Evolutionary conservation across 192 early-diverging fungal genomes (phyloP).

Genomic region (Coemansia sp.): DNA sequence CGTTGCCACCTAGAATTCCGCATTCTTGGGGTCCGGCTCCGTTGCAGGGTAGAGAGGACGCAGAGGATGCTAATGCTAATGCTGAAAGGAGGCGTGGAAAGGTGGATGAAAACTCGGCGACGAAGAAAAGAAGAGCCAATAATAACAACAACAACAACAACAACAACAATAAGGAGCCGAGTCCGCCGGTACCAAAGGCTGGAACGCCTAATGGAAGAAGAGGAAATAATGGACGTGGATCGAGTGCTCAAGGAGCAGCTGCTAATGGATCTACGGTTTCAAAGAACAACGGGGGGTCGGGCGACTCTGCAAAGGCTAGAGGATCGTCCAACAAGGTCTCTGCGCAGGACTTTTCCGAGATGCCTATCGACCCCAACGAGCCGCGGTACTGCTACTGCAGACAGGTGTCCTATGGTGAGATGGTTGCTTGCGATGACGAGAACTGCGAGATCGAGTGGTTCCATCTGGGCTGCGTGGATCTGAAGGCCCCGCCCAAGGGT

Average conservation of each 20-base stretch:
- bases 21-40: constrained; percentile 34
- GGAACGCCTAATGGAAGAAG: constrained; percentile 21
- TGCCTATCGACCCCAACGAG: constrained; percentile 95
- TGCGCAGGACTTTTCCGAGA: constrained; percentile 53
- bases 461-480: constrained; percentile 90
- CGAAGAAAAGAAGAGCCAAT: neutral
- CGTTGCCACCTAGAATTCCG: constrained; percentile 47
- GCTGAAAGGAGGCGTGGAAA: neutral
- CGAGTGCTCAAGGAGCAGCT: neutral
- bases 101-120: neutral
- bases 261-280: neutral
- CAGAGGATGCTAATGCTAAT: neutral
- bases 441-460: constrained; percentile 98
- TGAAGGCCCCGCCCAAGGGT: constrained; percentile 85
- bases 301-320: constrained; percentile 3
- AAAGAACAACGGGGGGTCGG: constrained; percentile 7
- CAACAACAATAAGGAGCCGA: neutral
- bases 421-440: constrained; percentile 94
- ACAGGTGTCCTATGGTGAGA: constrained; percentile 95
- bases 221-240: constrained; percentile 10
- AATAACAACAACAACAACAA: too few species aligned
- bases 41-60: constrained; percentile 5
- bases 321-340: constrained; percentile 17
- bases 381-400: constrained; percentile 95
- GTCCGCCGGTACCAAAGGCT: constrained; percentile 11